A percentile compares a stretch with the other conserved stretches of the same genome.
Evolutionary conservation across 306 rosid genomes (phyloP).

Genomic region (Ziziphus jujuba): DNA sequence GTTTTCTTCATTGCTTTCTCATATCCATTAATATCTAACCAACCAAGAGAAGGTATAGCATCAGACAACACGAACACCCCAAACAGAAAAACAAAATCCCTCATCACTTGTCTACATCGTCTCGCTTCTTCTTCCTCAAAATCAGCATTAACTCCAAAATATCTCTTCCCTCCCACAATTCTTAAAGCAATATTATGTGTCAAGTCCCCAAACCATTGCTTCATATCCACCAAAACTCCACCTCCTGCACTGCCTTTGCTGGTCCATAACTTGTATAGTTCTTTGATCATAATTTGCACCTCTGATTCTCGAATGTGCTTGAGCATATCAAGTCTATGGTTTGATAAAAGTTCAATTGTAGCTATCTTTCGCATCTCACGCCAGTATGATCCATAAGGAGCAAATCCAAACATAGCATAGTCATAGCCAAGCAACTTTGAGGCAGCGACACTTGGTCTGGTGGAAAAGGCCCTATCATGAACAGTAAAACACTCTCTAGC

Average conservation of each 20-base stretch:
- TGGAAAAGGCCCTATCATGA: slow-evolving; percentile 33
- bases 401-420: slow-evolving; percentile 37
- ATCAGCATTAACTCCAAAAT: slow-evolving; percentile 21
- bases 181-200: slow-evolving; percentile 32
- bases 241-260: slow-evolving; percentile 25
- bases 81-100: slow-evolving; percentile 34
- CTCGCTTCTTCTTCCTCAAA: slow-evolving; percentile 34
- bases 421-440: slow-evolving; percentile 32
- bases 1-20: slow-evolving; percentile 13
- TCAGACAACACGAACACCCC: slow-evolving; percentile 48
- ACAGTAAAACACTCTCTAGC: slow-evolving; percentile 32
- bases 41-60: slow-evolving; percentile 41
- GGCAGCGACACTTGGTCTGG: slow-evolving; percentile 27
- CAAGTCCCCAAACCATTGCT: slow-evolving; percentile 52
- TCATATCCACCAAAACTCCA: slow-evolving; percentile 50
- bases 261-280: slow-evolving; percentile 23
- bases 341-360: slow-evolving; percentile 36
- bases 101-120: slow-evolving; percentile 28
- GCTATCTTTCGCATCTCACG: slow-evolving; percentile 37
- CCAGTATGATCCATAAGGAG: slow-evolving; percentile 41
- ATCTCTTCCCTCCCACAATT: slow-evolving; percentile 49
- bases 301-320: slow-evolving; percentile 26
- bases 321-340: slow-evolving; percentile 35
- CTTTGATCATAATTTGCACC: slow-evolving; percentile 28
- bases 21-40: slow-evolving; percentile 31